phyloP scores from a whole-genome alignment of 768 basidiomycete genomes.

The Xerocomellus chrysenteron region DNA sequence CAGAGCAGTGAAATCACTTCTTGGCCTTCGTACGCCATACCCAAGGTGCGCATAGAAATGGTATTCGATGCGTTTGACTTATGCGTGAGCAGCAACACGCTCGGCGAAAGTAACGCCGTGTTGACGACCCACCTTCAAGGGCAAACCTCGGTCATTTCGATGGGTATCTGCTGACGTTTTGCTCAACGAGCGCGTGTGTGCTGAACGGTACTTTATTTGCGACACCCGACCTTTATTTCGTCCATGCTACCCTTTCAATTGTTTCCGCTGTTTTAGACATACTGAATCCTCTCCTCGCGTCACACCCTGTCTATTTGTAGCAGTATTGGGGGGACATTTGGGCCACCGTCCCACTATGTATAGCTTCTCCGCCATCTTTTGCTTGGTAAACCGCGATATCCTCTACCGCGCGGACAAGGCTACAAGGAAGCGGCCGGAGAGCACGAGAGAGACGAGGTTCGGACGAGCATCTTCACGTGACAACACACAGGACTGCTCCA shows the following conservation, averaged over 20 bases:
- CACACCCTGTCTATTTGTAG: too few species aligned
- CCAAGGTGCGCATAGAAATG: neutral
- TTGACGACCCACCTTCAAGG: slow-evolving; percentile 6
- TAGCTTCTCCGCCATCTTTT: too few species aligned
- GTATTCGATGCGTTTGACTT: neutral
- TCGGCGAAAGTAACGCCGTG: neutral
- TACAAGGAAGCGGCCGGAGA: too few species aligned
- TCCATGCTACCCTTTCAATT: neutral
- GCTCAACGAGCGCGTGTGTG: neutral
- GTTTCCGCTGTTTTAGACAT: neutral
- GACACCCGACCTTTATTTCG: neutral
- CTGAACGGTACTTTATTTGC: neutral
- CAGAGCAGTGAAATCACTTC: slow-evolving; percentile 16
- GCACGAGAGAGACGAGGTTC: too few species aligned
- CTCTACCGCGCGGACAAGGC: too few species aligned
- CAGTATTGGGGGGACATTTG: too few species aligned
- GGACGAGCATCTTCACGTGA: too few species aligned
- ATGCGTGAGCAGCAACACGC: neutral
- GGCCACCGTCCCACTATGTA: too few species aligned
- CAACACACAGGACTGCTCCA: too few species aligned
- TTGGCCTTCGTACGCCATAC: neutral
- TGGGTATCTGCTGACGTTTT: neutral
- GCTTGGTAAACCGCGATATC: too few species aligned
- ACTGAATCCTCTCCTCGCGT: neutral
- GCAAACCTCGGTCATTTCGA: neutral